Conservation (phyloP, 139 green algal genomes). For the Klebsormidium nitens region DNA sequence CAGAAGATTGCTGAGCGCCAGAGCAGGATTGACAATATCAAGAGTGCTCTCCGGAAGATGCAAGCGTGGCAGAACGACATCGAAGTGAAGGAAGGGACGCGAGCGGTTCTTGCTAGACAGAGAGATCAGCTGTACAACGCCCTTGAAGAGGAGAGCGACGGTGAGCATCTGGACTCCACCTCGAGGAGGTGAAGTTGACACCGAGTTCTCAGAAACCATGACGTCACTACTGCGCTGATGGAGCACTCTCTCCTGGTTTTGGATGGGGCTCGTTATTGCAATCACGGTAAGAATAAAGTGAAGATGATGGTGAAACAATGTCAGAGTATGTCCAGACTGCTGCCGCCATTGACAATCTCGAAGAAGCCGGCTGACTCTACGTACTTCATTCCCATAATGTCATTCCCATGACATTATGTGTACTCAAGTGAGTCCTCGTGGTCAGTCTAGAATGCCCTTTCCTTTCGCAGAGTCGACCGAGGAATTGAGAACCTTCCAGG, state of each 20-base stretch:
- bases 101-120: constrained; percentile 13
- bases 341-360: too few species aligned
- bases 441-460: not conserved
- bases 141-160: constrained; percentile 20
- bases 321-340: too few species aligned
- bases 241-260: too few species aligned
- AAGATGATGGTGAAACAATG: too few species aligned
- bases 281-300: too few species aligned
- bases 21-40: not conserved
- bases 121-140: constrained; percentile 10
- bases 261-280: too few species aligned
- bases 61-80: constrained; percentile 29
- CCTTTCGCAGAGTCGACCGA: constrained; percentile 14
- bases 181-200: too few species aligned
- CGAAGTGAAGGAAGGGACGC: constrained; percentile 3
- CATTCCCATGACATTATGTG: too few species aligned
- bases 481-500: constrained; percentile 24
- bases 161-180: constrained; percentile 4
- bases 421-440: constrained; percentile 1
- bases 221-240: too few species aligned
- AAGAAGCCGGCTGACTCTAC: too few species aligned
- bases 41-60: constrained; percentile 9
- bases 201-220: too few species aligned
- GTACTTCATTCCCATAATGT: too few species aligned
- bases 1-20: constrained; percentile 6